Conservation (phyloP, 495 filamentous ascomycete genomes). For the Penicillium ochrochloron region DNA sequence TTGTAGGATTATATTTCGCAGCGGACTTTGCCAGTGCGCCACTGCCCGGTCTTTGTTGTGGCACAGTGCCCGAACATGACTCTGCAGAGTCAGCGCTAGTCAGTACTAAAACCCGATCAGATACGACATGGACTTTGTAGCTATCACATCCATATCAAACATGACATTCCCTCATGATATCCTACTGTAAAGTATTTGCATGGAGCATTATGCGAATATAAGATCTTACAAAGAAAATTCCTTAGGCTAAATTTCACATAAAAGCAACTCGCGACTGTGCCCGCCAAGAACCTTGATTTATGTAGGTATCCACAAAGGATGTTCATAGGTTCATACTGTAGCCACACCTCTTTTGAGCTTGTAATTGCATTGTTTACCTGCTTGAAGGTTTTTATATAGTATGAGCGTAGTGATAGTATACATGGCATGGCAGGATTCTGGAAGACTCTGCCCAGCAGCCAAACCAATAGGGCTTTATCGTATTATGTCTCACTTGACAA, state of each 20-base stretch:
- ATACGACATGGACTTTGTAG: background rate
- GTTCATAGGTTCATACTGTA: too few relatives aligned
- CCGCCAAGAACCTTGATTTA: too few relatives aligned
- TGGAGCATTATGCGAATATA: too few relatives aligned
- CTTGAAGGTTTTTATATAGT: too few relatives aligned
- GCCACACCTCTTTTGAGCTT: background rate
- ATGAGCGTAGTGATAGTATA: too few relatives aligned
- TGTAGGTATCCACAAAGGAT: too few relatives aligned
- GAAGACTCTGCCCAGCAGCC: background rate
- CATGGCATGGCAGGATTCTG: background rate
- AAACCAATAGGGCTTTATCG: background rate
- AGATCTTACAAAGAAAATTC: too few relatives aligned
- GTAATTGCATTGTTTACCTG: background rate
- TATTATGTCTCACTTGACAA: background rate
- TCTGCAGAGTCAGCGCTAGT: slow-evolving; percentile 6
- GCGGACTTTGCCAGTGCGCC: background rate
- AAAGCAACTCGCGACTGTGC: too few relatives aligned
- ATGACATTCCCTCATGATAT: background rate
- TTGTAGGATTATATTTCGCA: background rate
- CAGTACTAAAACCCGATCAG: background rate
- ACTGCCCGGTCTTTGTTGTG: background rate
- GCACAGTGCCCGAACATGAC: background rate
- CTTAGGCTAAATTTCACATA: too few relatives aligned
- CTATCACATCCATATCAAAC: background rate
- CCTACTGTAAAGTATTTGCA: too few relatives aligned